Conservation (phyloP, 768 basidiomycete species). For the Termitomyces sp. region DNA sequence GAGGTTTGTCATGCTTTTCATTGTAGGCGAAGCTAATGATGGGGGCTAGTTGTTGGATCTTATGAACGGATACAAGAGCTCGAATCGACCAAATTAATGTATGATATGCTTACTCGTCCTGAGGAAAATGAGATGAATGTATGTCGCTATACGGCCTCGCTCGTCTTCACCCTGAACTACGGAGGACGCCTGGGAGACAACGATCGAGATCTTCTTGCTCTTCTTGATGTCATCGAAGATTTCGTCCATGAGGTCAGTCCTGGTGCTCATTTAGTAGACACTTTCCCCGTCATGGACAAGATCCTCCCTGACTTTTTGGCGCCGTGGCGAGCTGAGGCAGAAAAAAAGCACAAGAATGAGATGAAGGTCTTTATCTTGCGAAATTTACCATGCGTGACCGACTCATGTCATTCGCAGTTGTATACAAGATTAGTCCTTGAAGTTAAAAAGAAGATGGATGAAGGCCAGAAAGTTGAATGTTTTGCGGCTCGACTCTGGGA, state of each 20-base stretch:
- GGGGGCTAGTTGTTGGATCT: background rate
- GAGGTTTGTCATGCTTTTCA: background rate
- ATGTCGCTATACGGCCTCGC: slow-evolving; percentile 14
- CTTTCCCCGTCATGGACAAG: slow-evolving; percentile 9
- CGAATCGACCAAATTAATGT: slow-evolving; percentile 6
- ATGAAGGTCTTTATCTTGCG: background rate
- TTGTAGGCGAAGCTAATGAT: too few species aligned
- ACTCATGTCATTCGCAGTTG: slow-evolving; percentile 4
- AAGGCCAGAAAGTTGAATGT: slow-evolving; percentile 8
- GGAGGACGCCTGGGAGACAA: slow-evolving; percentile 17
- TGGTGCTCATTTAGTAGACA: slow-evolving; percentile 10
- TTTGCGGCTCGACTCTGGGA: slow-evolving; percentile 10
- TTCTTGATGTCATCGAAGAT: slow-evolving; percentile 16
- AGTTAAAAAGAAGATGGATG: slow-evolving; percentile 15
- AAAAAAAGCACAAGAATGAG: slow-evolving; percentile 9
- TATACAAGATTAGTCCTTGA: slow-evolving; percentile 15
- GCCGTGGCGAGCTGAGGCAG: slow-evolving; percentile 9
- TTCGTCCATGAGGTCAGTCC: slow-evolving; percentile 19
- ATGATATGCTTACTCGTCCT: slow-evolving; percentile 5
- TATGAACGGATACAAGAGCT: slow-evolving; percentile 11
- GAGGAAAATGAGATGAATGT: background rate
- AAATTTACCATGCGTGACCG: background rate
- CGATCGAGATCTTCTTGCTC: slow-evolving; percentile 16
- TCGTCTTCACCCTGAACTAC: slow-evolving; percentile 17
- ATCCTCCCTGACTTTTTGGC: slow-evolving; percentile 9